Evolutionary conservation across 2,329 filamentous ascomycete species (phyloP), one percentile per base, ranked within the genome.

Genomic region (Tolypocladium inflatum): DNA sequence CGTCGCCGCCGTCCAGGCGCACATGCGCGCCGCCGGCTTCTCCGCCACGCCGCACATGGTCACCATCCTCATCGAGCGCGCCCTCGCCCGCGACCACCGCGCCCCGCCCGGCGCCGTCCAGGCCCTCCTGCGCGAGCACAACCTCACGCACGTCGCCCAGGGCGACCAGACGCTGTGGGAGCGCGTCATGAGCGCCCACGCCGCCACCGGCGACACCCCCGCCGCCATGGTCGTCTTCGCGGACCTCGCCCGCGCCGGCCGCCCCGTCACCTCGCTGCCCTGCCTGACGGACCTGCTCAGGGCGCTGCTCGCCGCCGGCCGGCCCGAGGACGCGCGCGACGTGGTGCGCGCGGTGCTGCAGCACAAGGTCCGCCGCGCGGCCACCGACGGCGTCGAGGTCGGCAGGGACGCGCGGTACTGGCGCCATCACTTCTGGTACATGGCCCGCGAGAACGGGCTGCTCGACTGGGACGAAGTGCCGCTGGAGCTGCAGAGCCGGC

Each of bases 11-110:
- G 78, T 93, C 9, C 77, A 91, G 50, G 71, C 75, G 1, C 82
- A 87, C 68, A 88, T 94, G 79, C 73, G 74, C 55, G 63, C 66
- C 7, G 73, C 76, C 30, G 79, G 80, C 23, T 66, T 87, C 50
- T 68, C 78, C 54, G 78, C 84, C 2, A 82, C 81, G 4, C 71
- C 83, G 1, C 81, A 90, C 64, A 88, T 91, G 66, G 89, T 89
- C 74, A 92, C 89, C 30, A 88, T 87, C 65, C 80, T 94, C 23
- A 75, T 89, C 52, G 81, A 86, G 52, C 78, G 88, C 67, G 87
- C 86, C 67, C 87, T 92, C 67, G 66, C 76, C 10, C 78, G 77
- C 55, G 61, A 73, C 1, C 82, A 83, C 2, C 82, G 83, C 2
- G 84, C 86, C 0, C 78, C 88, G 63, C 73, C 89, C 37, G 70